Evolutionary conservation across 2,329 filamentous ascomycete genomes (phyloP), one percentile per base, ranked within the genome.

Genomic region (Chrysosphaeria jannelii): DNA sequence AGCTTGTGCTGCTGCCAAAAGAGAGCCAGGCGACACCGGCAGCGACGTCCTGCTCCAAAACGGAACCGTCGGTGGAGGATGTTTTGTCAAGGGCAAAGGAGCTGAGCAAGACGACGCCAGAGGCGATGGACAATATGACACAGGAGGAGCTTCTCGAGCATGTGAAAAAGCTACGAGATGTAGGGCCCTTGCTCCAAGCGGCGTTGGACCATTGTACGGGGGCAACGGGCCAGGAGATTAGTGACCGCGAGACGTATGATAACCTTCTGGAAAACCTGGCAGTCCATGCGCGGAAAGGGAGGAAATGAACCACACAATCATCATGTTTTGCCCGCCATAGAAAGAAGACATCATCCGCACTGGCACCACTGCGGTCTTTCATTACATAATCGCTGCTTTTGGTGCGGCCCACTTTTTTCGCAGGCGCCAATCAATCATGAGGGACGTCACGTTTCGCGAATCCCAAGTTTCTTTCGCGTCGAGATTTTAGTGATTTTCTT

Each of bases 231-330:
- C 76, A 78, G 34, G 75, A 81, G 35, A 49, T 89, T 31, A 74
- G 74, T 19, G 81, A 93, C 39, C 68, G 85, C 34, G 81, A 91
- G 40, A 75, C 78, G 3, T 85, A 91, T 41, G 81, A 93, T 40
- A 78, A 76, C 1, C 81, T 93, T 10, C 91, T 93, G 53, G 81
- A 90, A 46, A 91, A 90, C 42, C 44, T 93, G 32, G 81, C 91
- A 20, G 85, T 78, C 42, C 76, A 89, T 47, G 76, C 76, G 23
- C 57, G 76, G 41, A 75, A 79, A 46, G 64, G 76, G 27, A 58
- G 76, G 39, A 85, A 79, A 45, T 75, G 13, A 25, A n/a, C n/a
- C n/a, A n/a, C n/a, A n/a, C n/a, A n/a, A n/a, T n/a, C n/a, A n/a
- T n/a, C n/a, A n/a, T n/a, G n/a, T n/a, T n/a, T n/a, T n/a, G n/a